Base-by-base conservation (phyloP, 306 rosid species). In the Coriaria nepalensis region DNA sequence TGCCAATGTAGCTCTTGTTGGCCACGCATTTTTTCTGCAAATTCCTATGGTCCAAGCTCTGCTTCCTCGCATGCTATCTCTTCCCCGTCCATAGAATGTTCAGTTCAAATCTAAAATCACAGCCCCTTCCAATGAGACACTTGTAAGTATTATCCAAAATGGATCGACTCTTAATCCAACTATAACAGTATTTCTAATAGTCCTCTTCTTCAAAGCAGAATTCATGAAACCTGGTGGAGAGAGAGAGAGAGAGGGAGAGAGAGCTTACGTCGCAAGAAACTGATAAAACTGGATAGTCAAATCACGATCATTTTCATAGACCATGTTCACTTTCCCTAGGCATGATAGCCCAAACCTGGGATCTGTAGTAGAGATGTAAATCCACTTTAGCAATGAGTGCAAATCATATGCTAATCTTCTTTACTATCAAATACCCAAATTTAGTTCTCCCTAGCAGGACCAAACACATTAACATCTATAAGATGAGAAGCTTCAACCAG, bases 41-140 rank as follows among this genome's bases (percentile, higher is more conserved):
- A 83, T 51, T 76, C 94, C 34, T 74, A 78, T 29, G 79, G 69
- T 59, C 75, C 86, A 56, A 88, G 88, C 59, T 80, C 83, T 20
- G 94, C 96, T 70, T 88, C 94, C 66, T 88, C 93, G 35, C 96
- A 83, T 14, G 87, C 88, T 72, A 72, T 64, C 73, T 83, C 96
- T 68, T 87, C 96, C 64, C 94, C 83, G 63, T 47, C 62, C 65
- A 55, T 53, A 45, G 53, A 60, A 5, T 40, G 47, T 57, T 37
- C 51, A 66, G 47, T 39, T 42, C 62, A 15, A 36, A 40, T 29
- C 35, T 53, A 35, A n/a, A 10, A 47, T 47, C 55, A 34, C 7
- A 40, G 29, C 15, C 15, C 36, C 33, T 37, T 52, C 20, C 29
- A 20, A 20, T 20, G 29, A 20, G 29, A 20, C 29, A 20, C 29